Evolutionary conservation across 2,329 filamentous ascomycete species (phyloP), one percentile per base, ranked within the genome.

Genomic region (Cadophora gregata): DNA sequence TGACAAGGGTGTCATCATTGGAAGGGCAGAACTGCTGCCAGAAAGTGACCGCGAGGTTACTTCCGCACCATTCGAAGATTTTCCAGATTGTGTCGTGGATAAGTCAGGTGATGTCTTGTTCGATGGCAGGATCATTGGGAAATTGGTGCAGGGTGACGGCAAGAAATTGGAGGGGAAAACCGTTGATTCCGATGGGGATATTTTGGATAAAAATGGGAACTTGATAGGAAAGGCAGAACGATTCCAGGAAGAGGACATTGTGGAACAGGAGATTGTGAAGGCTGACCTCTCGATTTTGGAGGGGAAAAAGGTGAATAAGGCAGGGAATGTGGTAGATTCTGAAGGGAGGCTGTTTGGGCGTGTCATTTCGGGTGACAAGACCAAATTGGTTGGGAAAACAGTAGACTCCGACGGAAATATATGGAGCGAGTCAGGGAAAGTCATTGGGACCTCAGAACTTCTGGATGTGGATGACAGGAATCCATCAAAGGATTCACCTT

Each of bases 171-270:
- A 87, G 67, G 89, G 89, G 36, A 89, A 88, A 76, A 78, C 82
- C 42, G 92, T 96, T 16, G 93, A 96, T 67, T 90, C 93, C 69
- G 92, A 96, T 69, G 93, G 93, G 47, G 92, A 96, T 65, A 88
- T 96, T 42, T 83, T 91, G 63, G 93, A 96, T 81, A 89, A 89
- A 78, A 93, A 92, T 75, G 86, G 86, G 29, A 88, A 88, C 67
- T 76, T 80, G 2, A 77, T 88, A 1, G 75, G 74, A 38, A 75
- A 75, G 36, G 75, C 74, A 6, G 75, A 77, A 56, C 67, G 75
- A 42, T 74, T 72, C 7, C 74, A 78, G 60, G 72, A 78, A 7
- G 78, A 79, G 58, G 78, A 79, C 31, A 66, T 65, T 9, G 65
- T 69, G 27, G 67, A 66, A 45, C 73, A 73, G 9, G 65, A 69